phyloP scores from a whole-genome alignment of 805 yeast genomes.

The Lipomyces kockii region DNA sequence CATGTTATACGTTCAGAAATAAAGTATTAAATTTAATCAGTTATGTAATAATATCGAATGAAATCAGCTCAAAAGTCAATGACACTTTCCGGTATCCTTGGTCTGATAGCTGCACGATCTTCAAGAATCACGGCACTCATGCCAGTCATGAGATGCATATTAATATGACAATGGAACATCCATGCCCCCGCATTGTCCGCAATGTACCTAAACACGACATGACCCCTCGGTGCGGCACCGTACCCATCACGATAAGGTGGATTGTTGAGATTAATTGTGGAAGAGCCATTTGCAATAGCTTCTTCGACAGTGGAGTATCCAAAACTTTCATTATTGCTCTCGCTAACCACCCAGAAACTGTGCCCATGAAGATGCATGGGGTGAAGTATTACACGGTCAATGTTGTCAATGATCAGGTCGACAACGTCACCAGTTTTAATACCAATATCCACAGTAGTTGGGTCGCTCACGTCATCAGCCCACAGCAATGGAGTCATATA shows the following conservation, averaged over 20 bases:
- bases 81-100: too few relatives aligned
- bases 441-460: conserved; percentile 46
- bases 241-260: conserved; percentile 86
- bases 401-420: conserved; percentile 77
- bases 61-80: too few relatives aligned
- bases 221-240: conserved; percentile 79
- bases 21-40: too few relatives aligned
- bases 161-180: conserved; percentile 77
- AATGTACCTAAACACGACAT: conserved; percentile 81
- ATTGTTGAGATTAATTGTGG: conserved; percentile 53
- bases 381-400: conserved; percentile 79
- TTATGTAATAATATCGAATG: too few relatives aligned
- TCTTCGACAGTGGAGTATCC: conserved; percentile 37
- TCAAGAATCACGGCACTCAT: conserved; percentile 16
- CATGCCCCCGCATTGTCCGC: conserved; percentile 97
- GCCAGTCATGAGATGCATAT: conserved; percentile 11
- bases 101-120: background rate
- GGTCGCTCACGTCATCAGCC: background rate
- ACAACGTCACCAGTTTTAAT: conserved; percentile 65
- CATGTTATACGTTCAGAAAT: too few relatives aligned
- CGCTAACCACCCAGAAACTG: conserved; percentile 62
- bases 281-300: conserved; percentile 26
- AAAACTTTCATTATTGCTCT: conserved; percentile 49
- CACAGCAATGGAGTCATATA: conserved; percentile 7
- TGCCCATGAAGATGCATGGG: conserved; percentile 84